A percentile compares a stretch with the other conserved stretches of the same genome.
phyloP scores from a whole-genome alignment of 2,329 filamentous ascomycete species.

The Cordyceps cicadae region DNA sequence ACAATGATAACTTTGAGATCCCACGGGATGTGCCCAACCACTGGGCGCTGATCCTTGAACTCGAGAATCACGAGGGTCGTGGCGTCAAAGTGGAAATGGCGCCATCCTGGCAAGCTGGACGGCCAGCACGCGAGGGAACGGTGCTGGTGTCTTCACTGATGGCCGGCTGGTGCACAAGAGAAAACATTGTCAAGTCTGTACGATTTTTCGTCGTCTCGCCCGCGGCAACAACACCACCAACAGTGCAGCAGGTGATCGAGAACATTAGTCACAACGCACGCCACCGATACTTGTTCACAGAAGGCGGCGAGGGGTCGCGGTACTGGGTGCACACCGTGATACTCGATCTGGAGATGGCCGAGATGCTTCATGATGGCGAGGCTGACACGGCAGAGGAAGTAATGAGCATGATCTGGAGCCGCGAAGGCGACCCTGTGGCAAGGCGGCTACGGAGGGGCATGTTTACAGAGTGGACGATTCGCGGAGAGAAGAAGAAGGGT shows the following conservation, averaged over 20 bases:
- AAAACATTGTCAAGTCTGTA: not conserved
- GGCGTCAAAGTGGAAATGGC: constrained; percentile 3
- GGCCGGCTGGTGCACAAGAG: not conserved
- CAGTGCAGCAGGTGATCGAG: constrained; percentile 1
- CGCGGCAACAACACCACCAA: not conserved
- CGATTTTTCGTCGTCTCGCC: not conserved
- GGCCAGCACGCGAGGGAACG: not conserved
- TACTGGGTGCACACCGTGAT: constrained; percentile 2
- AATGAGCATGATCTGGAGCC: not conserved
- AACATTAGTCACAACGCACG: not conserved
- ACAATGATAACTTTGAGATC: not conserved
- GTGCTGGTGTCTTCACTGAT: not conserved
- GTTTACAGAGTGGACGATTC: constrained; percentile 6
- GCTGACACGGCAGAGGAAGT: not conserved
- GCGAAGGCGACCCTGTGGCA: not conserved
- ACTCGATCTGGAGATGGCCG: not conserved
- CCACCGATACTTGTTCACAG: constrained; percentile 6
- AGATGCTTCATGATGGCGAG: not conserved
- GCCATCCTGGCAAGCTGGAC: not conserved
- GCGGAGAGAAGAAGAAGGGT: not conserved
- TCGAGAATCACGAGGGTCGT: not conserved
- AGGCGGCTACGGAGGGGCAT: not conserved
- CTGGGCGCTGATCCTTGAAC: constrained; percentile 2
- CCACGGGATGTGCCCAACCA: not conserved
- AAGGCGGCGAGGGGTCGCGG: constrained; percentile 2